These are phyloP conservation scores for Erigeron canadensis DNA, from an alignment of 129 eudicot species.

Conservation along the genomic window DNA sequence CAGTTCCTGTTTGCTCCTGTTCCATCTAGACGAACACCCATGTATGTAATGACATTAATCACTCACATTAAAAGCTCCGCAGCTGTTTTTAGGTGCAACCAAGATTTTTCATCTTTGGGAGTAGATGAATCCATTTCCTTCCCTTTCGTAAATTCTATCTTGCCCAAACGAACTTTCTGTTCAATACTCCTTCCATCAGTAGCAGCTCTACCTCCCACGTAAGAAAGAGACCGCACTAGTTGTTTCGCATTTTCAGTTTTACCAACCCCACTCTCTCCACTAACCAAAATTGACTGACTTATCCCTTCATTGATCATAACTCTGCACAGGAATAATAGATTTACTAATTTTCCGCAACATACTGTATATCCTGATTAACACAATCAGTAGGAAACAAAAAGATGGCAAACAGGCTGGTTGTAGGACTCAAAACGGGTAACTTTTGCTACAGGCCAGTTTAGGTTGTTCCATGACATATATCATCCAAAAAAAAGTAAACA, in stretches of 20 bases:
- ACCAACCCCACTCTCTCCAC: conserved; percentile 99
- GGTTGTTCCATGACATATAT: too few relatives aligned
- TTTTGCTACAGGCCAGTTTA: neutral
- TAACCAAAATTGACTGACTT: conserved; percentile 98
- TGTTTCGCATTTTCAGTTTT: conserved; percentile 96
- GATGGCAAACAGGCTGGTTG: neutral
- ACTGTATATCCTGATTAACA: conserved; percentile 4
- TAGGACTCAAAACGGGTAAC: neutral
- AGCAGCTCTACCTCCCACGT: conserved; percentile 95
- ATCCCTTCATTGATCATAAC: conserved; percentile 94
- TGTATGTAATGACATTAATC: neutral
- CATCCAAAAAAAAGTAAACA: neutral
- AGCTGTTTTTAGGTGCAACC: conserved; percentile 81
- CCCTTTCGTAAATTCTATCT: conserved; percentile 86
- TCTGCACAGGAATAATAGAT: conserved; percentile 45
- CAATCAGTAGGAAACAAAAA: conserved; percentile 1
- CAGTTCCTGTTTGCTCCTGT: neutral
- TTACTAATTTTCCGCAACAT: neutral
- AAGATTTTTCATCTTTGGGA: conserved; percentile 95
- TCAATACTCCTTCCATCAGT: conserved; percentile 90
- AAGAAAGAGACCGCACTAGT: conserved; percentile 96
- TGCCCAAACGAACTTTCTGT: conserved; percentile 96
- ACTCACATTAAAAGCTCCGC: conserved; percentile 92
- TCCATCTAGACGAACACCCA: neutral
- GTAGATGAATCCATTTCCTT: conserved; percentile 83